Evolutionary conservation across 2,329 filamentous ascomycete genomes (phyloP).

Genomic region (Fusarium liriodendri): DNA sequence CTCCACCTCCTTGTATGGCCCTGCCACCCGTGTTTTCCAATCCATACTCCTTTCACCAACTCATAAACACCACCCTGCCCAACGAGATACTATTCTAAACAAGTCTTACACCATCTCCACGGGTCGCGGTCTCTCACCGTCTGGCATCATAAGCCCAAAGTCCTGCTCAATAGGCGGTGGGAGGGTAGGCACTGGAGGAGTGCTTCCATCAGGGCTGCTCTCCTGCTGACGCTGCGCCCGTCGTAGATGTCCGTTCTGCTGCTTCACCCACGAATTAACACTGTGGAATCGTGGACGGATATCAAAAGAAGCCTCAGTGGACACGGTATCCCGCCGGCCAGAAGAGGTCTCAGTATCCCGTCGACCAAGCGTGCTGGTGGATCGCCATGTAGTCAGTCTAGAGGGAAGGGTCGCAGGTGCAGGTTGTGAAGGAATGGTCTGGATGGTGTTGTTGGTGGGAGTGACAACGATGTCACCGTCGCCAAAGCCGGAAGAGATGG

Average conservation of each 20-base stretch:
- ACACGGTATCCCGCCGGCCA: slow-evolving; percentile 61
- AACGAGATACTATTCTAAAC: background rate
- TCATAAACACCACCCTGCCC: background rate
- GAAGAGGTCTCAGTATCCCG: slow-evolving; percentile 22
- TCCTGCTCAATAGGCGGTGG: slow-evolving; percentile 57
- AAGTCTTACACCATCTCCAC: slow-evolving; percentile 47
- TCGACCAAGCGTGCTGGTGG: slow-evolving; percentile 14
- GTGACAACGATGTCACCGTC: slow-evolving; percentile 68
- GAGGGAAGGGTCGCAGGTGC: slow-evolving; percentile 12
- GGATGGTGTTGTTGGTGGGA: slow-evolving; percentile 36
- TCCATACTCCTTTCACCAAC: slow-evolving; percentile 21
- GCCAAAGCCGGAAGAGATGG: slow-evolving; percentile 73
- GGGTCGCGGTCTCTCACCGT: slow-evolving; percentile 59
- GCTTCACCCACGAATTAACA: slow-evolving; percentile 73
- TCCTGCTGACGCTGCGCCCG: slow-evolving; percentile 55
- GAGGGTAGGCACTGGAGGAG: slow-evolving; percentile 55
- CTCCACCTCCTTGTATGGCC: slow-evolving; percentile 13
- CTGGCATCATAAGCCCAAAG: slow-evolving; percentile 63
- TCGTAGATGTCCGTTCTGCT: slow-evolving; percentile 68
- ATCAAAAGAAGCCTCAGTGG: slow-evolving; percentile 66
- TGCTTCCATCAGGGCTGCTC: slow-evolving; percentile 35
- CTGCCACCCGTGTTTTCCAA: slow-evolving; percentile 9
- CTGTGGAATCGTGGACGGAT: slow-evolving; percentile 66
- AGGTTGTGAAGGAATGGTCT: slow-evolving; percentile 30
- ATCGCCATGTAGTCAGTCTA: slow-evolving; percentile 29